Base-by-base conservation (phyloP, 129 eudicot genomes). In the Flaveria bidentis region DNA sequence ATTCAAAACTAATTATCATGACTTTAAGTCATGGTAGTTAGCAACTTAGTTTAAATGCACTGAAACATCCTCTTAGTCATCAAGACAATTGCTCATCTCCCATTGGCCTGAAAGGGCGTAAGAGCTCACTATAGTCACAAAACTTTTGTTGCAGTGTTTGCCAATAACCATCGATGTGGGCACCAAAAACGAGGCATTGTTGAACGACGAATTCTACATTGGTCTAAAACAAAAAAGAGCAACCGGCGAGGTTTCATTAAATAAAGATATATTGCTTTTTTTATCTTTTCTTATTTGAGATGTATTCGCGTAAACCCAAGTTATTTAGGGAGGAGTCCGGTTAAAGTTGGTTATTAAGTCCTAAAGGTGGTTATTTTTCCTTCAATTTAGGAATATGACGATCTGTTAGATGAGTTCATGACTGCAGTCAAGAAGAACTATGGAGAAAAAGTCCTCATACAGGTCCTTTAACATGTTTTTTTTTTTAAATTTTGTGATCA, bases 81-180 rank as follows among this genome's bases (percentile, higher is more conserved):
- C 64, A 20, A 57, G 3, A 1, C 15, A 57, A 20, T 7, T 20
- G 13, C 63, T 56, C 20, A 26, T 8, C 30, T 20, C 63, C 9
- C 63, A 20, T 8, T 4, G 28, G 63, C 14, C 17, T 52, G 41
- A 52, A 57, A 57, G 15, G 16, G 36, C 2, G 33, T 58, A 10
- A 23, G 65, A 6, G 67, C 33, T 78, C 57, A 70, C 42, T 7
- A 6, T 36, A 25, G 14, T 61, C 26, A 67, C 61, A 66, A 3
- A 14, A 1, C 45, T 70, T 69, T 71, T 22, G 77, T 65, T 56
- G 45, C 80, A 93, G 97, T 93, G 98, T 85, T 76, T 93, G 80
- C 98, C 97, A 23, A 83, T 93, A 73, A 93, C 97, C 53, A 89
- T 93, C 12, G 98, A 93, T 46, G 98, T 93, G 14, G 98, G 98